These are phyloP conservation scores for Trichoderma aggressivum DNA, from an alignment of 2,329 filamentous ascomycete genomes.

Conservation along the genomic window DNA sequence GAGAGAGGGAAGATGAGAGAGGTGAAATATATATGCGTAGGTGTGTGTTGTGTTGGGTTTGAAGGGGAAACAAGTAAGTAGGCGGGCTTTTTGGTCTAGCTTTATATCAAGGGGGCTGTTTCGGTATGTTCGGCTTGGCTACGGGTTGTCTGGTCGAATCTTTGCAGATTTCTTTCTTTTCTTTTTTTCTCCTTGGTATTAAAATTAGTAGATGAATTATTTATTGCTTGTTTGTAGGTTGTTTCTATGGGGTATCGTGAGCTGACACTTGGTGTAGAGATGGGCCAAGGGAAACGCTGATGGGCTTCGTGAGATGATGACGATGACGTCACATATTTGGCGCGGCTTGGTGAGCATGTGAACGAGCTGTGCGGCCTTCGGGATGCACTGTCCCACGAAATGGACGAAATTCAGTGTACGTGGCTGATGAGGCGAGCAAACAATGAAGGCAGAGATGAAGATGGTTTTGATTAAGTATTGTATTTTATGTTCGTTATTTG, in stretches of 20 bases:
- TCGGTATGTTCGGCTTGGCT: background rate
- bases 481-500: conserved; percentile 1
- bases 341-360: background rate
- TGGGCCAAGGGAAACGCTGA: background rate
- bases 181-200: background rate
- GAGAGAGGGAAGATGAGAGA: background rate
- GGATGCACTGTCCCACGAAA: background rate
- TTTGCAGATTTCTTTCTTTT: background rate
- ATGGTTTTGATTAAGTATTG: background rate
- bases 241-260: background rate
- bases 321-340: conserved; percentile 9
- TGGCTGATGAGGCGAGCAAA: background rate
- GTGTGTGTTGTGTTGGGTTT: background rate
- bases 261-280: background rate
- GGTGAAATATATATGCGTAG: background rate
- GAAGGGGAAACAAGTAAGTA: no score
- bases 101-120: background rate
- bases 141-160: background rate
- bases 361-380: conserved; percentile 8
- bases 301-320: conserved; percentile 8
- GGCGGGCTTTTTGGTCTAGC: background rate
- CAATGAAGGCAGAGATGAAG: background rate
- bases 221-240: background rate
- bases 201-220: background rate
- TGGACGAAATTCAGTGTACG: background rate